A percentile compares a stretch with the other conserved stretches of the same genome.
Conservation (phyloP, 2,329 filamentous ascomycete genomes). For the Chaetomium sp. region DNA sequence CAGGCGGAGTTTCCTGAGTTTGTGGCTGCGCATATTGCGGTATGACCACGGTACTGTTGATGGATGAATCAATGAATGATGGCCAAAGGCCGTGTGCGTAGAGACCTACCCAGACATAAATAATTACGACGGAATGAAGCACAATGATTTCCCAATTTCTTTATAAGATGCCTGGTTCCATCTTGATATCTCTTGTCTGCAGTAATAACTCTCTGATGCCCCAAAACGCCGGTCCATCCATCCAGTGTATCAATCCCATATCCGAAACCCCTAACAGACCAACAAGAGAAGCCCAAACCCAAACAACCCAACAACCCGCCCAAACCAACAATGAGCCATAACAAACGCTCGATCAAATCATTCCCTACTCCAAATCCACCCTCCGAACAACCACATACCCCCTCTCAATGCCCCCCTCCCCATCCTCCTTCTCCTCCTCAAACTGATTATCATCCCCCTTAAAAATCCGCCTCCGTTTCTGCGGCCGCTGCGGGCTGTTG, state of each 20-base stretch:
- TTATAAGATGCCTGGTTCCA: background rate
- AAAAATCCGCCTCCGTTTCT: conserved; percentile 26
- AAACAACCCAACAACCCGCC: no score
- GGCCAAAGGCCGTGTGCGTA: background rate
- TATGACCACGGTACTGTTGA: conserved; percentile 4
- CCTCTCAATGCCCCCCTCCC: conserved; percentile 36
- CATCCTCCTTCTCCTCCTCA: conserved; percentile 46
- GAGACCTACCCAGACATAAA: conserved; percentile 5
- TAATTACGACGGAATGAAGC: conserved; percentile 1
- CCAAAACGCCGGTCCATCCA: conserved; percentile 4
- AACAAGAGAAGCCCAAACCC: background rate
- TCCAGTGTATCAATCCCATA: background rate
- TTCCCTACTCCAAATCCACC: conserved; percentile 45
- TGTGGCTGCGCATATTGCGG: conserved; percentile 20
- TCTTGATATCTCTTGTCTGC: background rate
- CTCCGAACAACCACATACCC: conserved; percentile 50
- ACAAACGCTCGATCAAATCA: no score
- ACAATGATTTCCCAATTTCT: background rate
- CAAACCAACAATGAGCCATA: no score
- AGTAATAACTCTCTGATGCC: background rate
- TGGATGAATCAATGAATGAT: background rate
- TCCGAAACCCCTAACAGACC: background rate
- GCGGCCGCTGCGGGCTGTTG: conserved; percentile 8
- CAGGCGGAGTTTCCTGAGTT: conserved; percentile 66
- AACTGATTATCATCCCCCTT: conserved; percentile 36